phyloP scores from a whole-genome alignment of 2,329 filamentous ascomycete genomes.

The Xylariaceae sp. region DNA sequence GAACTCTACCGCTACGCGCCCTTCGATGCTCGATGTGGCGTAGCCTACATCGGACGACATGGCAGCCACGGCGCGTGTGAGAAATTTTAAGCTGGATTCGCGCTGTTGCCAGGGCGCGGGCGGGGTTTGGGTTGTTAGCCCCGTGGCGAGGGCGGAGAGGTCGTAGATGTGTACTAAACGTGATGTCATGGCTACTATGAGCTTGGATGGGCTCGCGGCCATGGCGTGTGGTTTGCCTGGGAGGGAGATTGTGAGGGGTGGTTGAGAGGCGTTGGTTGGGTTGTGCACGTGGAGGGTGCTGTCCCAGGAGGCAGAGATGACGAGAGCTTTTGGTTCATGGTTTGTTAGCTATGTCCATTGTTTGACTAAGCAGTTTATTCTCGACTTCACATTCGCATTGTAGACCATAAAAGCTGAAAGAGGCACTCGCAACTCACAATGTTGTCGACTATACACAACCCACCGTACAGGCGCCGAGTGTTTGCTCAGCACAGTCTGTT shows the following conservation, averaged over 20 bases:
- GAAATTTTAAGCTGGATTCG: constrained; percentile 94
- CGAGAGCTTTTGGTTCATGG: constrained; percentile 58
- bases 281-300: constrained; percentile 86
- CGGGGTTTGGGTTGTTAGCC: constrained; percentile 58
- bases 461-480: constrained; percentile 82
- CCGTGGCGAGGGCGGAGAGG: constrained; percentile 68
- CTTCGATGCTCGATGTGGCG: constrained; percentile 90
- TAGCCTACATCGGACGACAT: constrained; percentile 98
- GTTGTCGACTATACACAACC: constrained; percentile 79
- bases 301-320: constrained; percentile 95
- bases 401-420: not conserved
- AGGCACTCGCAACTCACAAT: constrained; percentile 56
- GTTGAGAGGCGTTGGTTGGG: constrained; percentile 57
- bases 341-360: constrained; percentile 11
- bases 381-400: no score
- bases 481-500: constrained; percentile 76
- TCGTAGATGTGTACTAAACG: constrained; percentile 96
- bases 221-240: constrained; percentile 91
- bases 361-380: not conserved
- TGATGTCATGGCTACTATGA: constrained; percentile 94
- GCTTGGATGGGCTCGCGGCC: constrained; percentile 76
- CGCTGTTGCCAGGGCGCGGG: constrained; percentile 83
- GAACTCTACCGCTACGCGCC: constrained; percentile 95
- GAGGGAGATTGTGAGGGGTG: constrained; percentile 71
- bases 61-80: constrained; percentile 89